Evolutionary conservation across 805 yeast species (phyloP).

Genomic region (Candida morakotiae): DNA sequence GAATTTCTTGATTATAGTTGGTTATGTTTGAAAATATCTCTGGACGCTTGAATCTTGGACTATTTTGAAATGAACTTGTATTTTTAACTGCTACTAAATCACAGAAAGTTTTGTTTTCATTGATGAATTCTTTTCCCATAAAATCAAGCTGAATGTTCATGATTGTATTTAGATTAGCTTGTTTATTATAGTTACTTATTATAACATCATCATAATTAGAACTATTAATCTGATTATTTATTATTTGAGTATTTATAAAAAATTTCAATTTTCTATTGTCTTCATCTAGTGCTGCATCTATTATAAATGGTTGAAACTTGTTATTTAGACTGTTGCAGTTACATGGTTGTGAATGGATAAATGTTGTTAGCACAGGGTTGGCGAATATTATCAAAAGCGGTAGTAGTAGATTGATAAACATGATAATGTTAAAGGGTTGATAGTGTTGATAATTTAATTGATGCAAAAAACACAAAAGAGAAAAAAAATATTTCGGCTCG

Average conservation of each 20-base stretch:
- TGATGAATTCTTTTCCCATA: slow-evolving; percentile 37
- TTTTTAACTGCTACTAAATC: slow-evolving; percentile 35
- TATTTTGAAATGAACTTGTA: slow-evolving; percentile 19
- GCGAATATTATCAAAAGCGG: slow-evolving; percentile 10
- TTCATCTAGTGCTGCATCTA: slow-evolving; percentile 34
- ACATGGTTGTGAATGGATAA: slow-evolving; percentile 20
- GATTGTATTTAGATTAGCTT: slow-evolving; percentile 47
- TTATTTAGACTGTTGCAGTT: slow-evolving; percentile 5
- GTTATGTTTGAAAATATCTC: too few species aligned
- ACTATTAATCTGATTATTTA: slow-evolving; percentile 10
- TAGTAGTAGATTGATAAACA: slow-evolving; percentile 2
- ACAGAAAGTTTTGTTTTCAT: slow-evolving; percentile 42
- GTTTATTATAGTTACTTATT: slow-evolving; percentile 40
- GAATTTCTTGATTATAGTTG: neutral
- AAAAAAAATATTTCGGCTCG: too few species aligned
- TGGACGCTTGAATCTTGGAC: slow-evolving; percentile 29
- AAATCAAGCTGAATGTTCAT: slow-evolving; percentile 42
- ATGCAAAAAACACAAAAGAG: too few species aligned
- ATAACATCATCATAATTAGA: slow-evolving; percentile 3
- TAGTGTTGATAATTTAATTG: too few species aligned
- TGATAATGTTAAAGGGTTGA: too few species aligned
- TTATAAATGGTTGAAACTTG: slow-evolving; percentile 22
- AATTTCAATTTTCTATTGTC: slow-evolving; percentile 26
- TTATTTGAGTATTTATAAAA: slow-evolving; percentile 30
- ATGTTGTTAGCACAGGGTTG: slow-evolving; percentile 14